A percentile compares a stretch with the other conserved stretches of the same genome.
phyloP scores from a whole-genome alignment of 1,284 basidiomycete genomes.

The Ustilago crameri region DNA sequence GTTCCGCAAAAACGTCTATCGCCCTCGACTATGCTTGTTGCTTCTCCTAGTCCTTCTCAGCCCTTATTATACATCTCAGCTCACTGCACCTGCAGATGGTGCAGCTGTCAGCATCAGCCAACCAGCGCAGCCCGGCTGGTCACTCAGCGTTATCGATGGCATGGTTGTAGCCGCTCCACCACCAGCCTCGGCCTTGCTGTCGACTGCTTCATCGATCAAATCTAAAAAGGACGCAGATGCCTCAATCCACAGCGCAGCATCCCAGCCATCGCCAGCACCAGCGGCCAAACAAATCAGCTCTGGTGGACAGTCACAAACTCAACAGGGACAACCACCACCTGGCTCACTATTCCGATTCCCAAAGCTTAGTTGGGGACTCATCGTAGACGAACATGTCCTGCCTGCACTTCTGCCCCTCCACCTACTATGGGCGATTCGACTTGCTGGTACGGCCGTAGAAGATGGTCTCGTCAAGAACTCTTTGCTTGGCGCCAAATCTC shows the following conservation, averaged over 20 bases:
- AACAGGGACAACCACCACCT: conserved; percentile 36
- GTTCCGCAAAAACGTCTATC: conserved; percentile 49
- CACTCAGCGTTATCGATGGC: conserved; percentile 41
- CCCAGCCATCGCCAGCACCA: conserved; percentile 26
- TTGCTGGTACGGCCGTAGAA: conserved; percentile 43
- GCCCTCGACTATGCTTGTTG: conserved; percentile 49
- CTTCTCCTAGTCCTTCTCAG: conserved; percentile 48
- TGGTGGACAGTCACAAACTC: background rate
- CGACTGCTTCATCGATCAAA: conserved; percentile 8
- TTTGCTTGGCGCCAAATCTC: conserved; percentile 31
- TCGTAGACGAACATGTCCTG: conserved; percentile 43
- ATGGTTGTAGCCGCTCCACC: conserved; percentile 37
- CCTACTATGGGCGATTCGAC: conserved; percentile 41
- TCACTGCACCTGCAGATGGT: conserved; percentile 11
- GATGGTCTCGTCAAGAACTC: conserved; percentile 42
- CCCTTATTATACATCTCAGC: conserved; percentile 35
- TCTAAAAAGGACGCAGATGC: background rate
- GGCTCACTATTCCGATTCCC: conserved; percentile 47
- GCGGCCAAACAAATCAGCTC: background rate
- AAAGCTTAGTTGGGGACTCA: conserved; percentile 40
- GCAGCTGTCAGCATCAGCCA: conserved; percentile 22
- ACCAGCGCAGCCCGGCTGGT: conserved; percentile 29
- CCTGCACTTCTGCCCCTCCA: conserved; percentile 42
- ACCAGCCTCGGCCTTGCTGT: conserved; percentile 6
- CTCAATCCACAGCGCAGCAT: background rate